phyloP scores from a whole-genome alignment of 208 protist species.

The Naegleria lovaniensis region DNA sequence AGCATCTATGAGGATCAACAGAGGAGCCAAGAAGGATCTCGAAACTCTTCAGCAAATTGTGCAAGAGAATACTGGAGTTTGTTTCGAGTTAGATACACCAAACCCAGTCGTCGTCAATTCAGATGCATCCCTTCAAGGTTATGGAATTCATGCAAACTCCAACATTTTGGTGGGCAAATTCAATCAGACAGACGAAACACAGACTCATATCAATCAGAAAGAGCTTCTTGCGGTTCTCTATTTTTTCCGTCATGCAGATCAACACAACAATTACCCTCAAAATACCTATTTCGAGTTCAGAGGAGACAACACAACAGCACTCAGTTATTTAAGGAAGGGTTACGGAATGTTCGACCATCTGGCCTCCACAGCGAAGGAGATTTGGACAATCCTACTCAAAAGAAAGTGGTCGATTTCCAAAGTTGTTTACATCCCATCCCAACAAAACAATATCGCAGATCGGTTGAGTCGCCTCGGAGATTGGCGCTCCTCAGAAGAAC shows the following conservation, averaged over 20 bases:
- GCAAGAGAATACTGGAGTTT: neutral
- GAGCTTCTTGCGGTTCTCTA: too few species aligned
- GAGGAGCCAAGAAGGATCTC: neutral
- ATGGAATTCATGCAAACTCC: too few species aligned
- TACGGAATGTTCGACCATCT: neutral
- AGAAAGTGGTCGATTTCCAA: neutral
- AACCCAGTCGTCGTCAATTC: too few species aligned
- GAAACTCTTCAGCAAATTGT: neutral
- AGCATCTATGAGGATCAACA: neutral
- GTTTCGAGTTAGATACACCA: neutral
- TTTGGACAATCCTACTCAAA: neutral
- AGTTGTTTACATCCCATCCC: neutral
- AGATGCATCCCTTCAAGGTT: too few species aligned
- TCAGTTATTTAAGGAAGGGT: neutral
- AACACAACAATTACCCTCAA: neutral
- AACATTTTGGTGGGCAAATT: too few species aligned
- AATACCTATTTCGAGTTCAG: neutral
- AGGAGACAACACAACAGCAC: neutral
- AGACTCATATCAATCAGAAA: too few species aligned
- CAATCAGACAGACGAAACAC: too few species aligned
- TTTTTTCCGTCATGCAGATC: neutral
- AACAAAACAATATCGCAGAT: neutral
- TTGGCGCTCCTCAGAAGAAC: neutral
- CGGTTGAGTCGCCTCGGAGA: neutral
- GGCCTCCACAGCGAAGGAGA: neutral